A percentile compares a stretch with the other conserved stretches of the same genome.
Evolutionary conservation across 169 alveolate genomes (phyloP).

Genomic region (Cryptosporidium felis): DNA sequence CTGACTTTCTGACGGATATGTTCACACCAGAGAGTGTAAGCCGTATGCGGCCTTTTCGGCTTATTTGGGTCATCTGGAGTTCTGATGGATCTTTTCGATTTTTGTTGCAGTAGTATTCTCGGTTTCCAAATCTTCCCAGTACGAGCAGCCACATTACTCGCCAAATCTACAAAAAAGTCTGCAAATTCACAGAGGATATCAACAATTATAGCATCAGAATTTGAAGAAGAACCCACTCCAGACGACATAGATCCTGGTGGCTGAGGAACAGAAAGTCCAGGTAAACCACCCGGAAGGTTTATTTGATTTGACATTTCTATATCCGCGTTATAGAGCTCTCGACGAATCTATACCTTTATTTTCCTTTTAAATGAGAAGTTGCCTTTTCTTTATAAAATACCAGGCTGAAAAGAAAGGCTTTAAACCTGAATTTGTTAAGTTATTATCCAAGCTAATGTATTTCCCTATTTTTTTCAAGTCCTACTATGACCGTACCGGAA

Average conservation of each 20-base stretch:
- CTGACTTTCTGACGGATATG: slow-evolving; percentile 69
- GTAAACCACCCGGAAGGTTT: slow-evolving; percentile 54
- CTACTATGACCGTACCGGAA: slow-evolving; percentile 68
- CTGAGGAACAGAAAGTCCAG: slow-evolving; percentile 67
- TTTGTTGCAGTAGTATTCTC: slow-evolving; percentile 52
- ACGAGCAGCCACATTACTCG: slow-evolving; percentile 71
- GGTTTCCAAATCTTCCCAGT: slow-evolving; percentile 71
- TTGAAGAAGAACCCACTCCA: slow-evolving; percentile 39
- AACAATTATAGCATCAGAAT: slow-evolving; percentile 65
- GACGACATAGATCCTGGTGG: slow-evolving; percentile 65
- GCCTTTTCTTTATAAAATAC: background rate
- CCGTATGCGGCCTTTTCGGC: slow-evolving; percentile 70
- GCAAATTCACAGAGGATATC: slow-evolving; percentile 72
- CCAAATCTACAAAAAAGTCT: slow-evolving; percentile 63
- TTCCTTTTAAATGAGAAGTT: background rate
- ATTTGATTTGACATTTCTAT: slow-evolving; percentile 61
- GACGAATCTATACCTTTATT: background rate
- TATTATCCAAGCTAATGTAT: slow-evolving; percentile 24
- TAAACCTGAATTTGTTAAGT: slow-evolving; percentile 16
- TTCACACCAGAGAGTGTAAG: slow-evolving; percentile 72
- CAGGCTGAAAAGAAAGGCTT: slow-evolving; percentile 16
- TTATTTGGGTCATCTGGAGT: slow-evolving; percentile 66
- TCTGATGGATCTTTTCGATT: slow-evolving; percentile 56
- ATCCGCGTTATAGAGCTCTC: background rate
- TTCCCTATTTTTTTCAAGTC: slow-evolving; percentile 38